These are phyloP conservation scores for Penicillium lividum DNA, from an alignment of 495 filamentous ascomycete species.

Conservation along the genomic window DNA sequence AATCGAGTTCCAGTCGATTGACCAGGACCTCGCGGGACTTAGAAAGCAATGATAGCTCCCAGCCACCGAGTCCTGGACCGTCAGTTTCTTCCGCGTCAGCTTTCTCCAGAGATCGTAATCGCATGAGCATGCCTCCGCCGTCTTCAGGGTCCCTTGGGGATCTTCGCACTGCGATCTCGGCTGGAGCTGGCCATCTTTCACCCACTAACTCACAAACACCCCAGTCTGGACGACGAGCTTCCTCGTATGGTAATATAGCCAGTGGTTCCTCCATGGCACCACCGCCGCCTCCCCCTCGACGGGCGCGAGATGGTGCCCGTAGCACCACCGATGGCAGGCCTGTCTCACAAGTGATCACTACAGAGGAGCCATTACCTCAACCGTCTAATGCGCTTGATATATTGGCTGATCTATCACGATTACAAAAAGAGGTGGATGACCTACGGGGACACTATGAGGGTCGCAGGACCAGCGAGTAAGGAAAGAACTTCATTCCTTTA, in stretches of 20 bases:
- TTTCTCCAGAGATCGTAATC: slow-evolving; percentile 22
- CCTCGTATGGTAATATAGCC: slow-evolving; percentile 30
- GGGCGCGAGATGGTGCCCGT: slow-evolving; percentile 55
- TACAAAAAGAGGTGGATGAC: slow-evolving; percentile 74
- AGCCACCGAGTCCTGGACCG: slow-evolving; percentile 37
- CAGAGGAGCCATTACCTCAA: slow-evolving; percentile 27
- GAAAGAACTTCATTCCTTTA: not conserved
- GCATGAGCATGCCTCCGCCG: slow-evolving; percentile 29
- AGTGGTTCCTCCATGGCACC: slow-evolving; percentile 33
- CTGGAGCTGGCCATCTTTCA: slow-evolving; percentile 12
- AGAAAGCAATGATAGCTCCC: slow-evolving; percentile 29
- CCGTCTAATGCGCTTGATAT: slow-evolving; percentile 54
- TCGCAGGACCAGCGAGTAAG: slow-evolving; percentile 28
- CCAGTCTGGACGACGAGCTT: slow-evolving; percentile 21
- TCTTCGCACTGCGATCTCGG: slow-evolving; percentile 5
- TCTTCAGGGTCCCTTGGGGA: slow-evolving; percentile 19
- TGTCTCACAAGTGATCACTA: slow-evolving; percentile 20
- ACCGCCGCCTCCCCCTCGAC: slow-evolving; percentile 62
- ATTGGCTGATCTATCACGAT: slow-evolving; percentile 63
- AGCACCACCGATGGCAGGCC: slow-evolving; percentile 40
- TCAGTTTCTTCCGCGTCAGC: slow-evolving; percentile 16
- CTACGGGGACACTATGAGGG: slow-evolving; percentile 58
- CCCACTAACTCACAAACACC: slow-evolving; percentile 12
- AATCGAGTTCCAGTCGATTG: slow-evolving; percentile 34
- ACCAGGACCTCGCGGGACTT: slow-evolving; percentile 30